Conservation (phyloP, 257 asterid species). For the Euphrasia confusa region DNA sequence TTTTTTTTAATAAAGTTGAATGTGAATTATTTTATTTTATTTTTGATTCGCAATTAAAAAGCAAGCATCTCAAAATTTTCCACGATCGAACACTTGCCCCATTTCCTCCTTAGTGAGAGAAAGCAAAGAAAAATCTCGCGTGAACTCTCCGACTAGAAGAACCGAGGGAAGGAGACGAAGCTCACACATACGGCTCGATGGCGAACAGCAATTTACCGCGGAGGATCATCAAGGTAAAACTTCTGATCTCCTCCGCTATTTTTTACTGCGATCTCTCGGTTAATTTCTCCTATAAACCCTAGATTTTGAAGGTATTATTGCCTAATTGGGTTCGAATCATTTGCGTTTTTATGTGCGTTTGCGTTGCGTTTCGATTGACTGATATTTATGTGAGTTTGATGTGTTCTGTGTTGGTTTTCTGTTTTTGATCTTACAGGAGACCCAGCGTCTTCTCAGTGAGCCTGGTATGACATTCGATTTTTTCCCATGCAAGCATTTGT, state of each 20-base stretch:
- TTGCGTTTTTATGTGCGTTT: not conserved
- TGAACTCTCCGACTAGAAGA: slow-evolving; percentile 28
- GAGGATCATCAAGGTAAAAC: slow-evolving; percentile 43
- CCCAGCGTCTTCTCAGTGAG: slow-evolving; percentile 88
- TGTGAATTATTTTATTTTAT: no score
- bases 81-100: not conserved
- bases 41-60: not conserved
- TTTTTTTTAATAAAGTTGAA: no score
- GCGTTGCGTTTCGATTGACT: not conserved
- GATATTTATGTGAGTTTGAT: slow-evolving; percentile 1
- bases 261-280: slow-evolving; percentile 36
- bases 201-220: slow-evolving; percentile 34
- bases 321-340: not conserved
- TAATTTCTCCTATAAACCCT: slow-evolving; percentile 22
- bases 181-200: slow-evolving; percentile 29
- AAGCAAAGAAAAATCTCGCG: slow-evolving; percentile 15
- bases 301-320: slow-evolving; percentile 14
- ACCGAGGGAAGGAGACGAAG: not conserved
- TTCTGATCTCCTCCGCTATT: slow-evolving; percentile 28
- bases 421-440: slow-evolving; percentile 46
- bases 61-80: not conserved
- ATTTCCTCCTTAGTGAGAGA: slow-evolving; percentile 25
- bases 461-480: slow-evolving; percentile 49
- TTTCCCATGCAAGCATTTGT: slow-evolving; percentile 10
- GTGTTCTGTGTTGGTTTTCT: not conserved